phyloP scores from a whole-genome alignment of 2,329 filamentous ascomycete genomes.

The Epichloe hybrida region DNA sequence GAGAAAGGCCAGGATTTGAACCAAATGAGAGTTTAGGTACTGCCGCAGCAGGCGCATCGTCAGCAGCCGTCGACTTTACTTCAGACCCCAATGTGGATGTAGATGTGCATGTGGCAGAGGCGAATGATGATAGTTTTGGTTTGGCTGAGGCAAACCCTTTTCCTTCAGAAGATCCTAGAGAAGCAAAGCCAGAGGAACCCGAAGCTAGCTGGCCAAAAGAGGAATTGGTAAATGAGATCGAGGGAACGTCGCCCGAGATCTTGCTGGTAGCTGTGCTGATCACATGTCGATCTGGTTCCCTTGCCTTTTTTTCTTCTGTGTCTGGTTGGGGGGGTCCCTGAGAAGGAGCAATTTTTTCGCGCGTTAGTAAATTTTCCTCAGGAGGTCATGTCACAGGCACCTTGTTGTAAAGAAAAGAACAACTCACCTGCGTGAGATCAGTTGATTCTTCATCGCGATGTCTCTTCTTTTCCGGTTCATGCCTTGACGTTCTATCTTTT shows the following conservation, averaged over 20 bases:
- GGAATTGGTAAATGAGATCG: constrained; percentile 53
- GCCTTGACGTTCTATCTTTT: constrained; percentile 31
- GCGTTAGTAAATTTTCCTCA: background rate
- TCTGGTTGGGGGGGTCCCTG: background rate
- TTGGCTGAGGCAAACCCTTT: constrained; percentile 37
- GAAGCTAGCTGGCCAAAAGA: constrained; percentile 53
- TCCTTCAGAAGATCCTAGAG: constrained; percentile 33
- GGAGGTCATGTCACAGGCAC: background rate
- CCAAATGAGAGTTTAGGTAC: constrained; percentile 38
- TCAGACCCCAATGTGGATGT: constrained; percentile 8
- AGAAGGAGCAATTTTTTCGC: background rate
- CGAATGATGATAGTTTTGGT: constrained; percentile 18
- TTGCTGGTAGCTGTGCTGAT: background rate
- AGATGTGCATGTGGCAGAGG: constrained; percentile 10
- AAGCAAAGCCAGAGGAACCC: constrained; percentile 51
- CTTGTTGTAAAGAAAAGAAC: background rate
- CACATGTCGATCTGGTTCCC: background rate
- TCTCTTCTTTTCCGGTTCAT: constrained; percentile 53
- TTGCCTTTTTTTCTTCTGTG: background rate
- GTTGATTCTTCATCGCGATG: constrained; percentile 37
- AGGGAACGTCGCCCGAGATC: constrained; percentile 28
- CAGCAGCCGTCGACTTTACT: background rate
- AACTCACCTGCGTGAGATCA: constrained; percentile 21
- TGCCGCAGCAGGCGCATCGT: constrained; percentile 13
- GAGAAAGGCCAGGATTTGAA: constrained; percentile 26